Evolutionary conservation across 179 eudicot genomes (phyloP), one percentile per base, ranked within the genome.

Genomic region (Beta macrorhiza): DNA sequence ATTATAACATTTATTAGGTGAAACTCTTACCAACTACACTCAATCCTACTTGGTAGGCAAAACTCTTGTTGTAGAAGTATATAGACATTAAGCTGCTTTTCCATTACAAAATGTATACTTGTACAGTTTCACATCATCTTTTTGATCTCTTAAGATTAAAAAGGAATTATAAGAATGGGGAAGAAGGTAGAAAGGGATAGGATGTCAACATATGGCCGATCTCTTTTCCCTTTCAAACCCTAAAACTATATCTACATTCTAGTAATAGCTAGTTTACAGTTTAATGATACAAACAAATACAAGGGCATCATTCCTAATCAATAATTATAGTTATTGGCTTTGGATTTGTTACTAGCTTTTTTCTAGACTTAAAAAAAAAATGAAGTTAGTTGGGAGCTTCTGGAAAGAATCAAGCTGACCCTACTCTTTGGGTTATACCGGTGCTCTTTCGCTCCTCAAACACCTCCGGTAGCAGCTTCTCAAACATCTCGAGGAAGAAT

Each of bases 401-500:
- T 53, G 11, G 9, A 49, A 51, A 85, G 49, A 88, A 84, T 81
- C 92, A 90, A 58, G 98, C 91, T 78, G 89, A 87, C 65, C 92
- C 97, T 74, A 90, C 84, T 85, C 98, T 85, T 83, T 83, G 90
- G 80, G 80, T 86, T 57, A 87, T 78, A 62, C 91, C 83, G 72
- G 83, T 87, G 77, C 84, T 87, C 90, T 89, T 90, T 76, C 87
- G 80, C 67, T 83, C 91, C 89, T 96, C 93, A 16, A 96, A 94
- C 58, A 87, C 88, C 84, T 87, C 86, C 0, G 97, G 96, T 85
- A 96, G 73, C 61, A 92, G 84, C 84, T 78, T 82, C 65, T 92
- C 88, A 15, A 94, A 89, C 85, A 75, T 74, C 67, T 88, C 93
- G 74, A 96, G 87, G 87, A 93, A 96, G 57, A 83, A 58, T 55